Evolutionary conservation across 1,284 basidiomycete species (phyloP).

Genomic region (Malassezia sp.): DNA sequence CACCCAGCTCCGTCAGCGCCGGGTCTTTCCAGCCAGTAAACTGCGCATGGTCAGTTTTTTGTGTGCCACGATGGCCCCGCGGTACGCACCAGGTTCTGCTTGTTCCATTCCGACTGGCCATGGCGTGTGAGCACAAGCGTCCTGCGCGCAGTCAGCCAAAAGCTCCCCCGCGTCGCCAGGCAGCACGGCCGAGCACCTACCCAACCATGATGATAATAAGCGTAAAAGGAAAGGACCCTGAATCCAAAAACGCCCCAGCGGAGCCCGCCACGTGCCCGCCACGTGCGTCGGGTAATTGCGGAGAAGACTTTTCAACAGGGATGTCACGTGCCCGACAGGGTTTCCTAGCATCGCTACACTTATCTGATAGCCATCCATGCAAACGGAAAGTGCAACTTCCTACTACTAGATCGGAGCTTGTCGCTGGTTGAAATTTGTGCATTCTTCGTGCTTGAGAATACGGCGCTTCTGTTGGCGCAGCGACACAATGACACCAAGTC

Average conservation of each 20-base stretch:
- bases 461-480: background rate
- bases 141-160: too few relatives aligned
- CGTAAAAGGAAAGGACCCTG: too few relatives aligned
- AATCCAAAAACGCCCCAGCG: too few relatives aligned
- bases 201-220: conserved; percentile 13
- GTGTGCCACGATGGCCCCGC: background rate
- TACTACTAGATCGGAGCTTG: too few relatives aligned
- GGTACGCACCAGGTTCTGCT: conserved; percentile 36
- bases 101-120: conserved; percentile 47
- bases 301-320: too few relatives aligned
- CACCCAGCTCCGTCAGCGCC: conserved; percentile 42
- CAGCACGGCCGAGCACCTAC: too few relatives aligned
- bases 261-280: too few relatives aligned
- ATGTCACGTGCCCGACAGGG: background rate
- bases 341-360: background rate
- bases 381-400: too few relatives aligned
- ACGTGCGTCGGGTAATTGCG: background rate
- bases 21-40: conserved; percentile 47
- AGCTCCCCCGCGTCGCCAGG: too few relatives aligned
- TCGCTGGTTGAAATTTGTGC: too few relatives aligned
- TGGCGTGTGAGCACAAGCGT: conserved; percentile 46
- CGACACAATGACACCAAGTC: conserved; percentile 1
- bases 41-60: conserved; percentile 5
- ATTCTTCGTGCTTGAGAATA: background rate
- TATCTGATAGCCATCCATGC: too few relatives aligned